These are phyloP conservation scores for Colletotrichum sp. DNA, from an alignment of 2,329 filamentous ascomycete species.

Conservation along the genomic window DNA sequence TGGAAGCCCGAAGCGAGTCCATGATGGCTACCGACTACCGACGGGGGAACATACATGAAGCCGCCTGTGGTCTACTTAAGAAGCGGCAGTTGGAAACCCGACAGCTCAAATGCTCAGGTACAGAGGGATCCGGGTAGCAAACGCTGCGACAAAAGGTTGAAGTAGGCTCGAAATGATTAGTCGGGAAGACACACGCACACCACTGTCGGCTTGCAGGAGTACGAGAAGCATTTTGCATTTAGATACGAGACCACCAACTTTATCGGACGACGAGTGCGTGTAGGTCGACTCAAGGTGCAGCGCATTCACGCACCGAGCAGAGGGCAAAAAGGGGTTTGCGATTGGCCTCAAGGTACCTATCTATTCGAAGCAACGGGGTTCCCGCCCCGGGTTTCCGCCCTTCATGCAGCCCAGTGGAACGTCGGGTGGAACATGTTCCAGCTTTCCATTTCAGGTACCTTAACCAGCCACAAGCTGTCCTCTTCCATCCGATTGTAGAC, in stretches of 20 bases:
- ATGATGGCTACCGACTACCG: too few relatives aligned
- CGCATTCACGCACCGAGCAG: not conserved
- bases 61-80: not conserved
- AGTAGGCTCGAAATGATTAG: not conserved
- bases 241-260: not conserved
- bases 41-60: too few relatives aligned
- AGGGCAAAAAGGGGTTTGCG: not conserved
- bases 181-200: not conserved
- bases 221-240: not conserved
- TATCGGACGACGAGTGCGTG: not conserved
- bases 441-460: not conserved
- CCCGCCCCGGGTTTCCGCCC: not conserved
- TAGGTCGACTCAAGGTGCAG: not conserved
- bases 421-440: not conserved
- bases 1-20: not conserved
- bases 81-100: not conserved
- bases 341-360: not conserved
- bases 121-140: not conserved
- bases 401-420: conserved; percentile 5
- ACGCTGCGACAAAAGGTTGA: not conserved
- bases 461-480: not conserved
- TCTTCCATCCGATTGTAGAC: not conserved
- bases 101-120: not conserved
- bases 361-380: not conserved
- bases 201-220: not conserved